Base-by-base conservation (phyloP, 208 protist species). In the Acanthamoeba healyi region DNA sequence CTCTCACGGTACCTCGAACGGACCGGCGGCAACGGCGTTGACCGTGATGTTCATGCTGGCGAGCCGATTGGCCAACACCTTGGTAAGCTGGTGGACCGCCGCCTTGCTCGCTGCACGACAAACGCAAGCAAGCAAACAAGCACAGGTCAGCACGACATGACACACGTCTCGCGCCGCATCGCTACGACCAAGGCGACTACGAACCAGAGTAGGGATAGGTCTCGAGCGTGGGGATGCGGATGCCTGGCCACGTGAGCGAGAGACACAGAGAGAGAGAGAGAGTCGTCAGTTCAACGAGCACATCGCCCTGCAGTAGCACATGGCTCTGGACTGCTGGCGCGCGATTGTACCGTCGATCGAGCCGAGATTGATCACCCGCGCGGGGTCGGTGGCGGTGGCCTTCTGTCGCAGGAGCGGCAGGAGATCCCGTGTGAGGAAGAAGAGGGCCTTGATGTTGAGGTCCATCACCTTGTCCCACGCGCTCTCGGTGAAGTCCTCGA, bases 381-480 rank as follows among this genome's bases (percentile, higher is more conserved):
- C 29, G 38, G 95, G 92, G 54, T 91, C 38, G 6, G 67, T 40
- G 6, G 42, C 22, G 1, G 93, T 91, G 44, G 93, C 92, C 29
- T 63, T 70, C 24, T 54, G 65, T 32, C 34, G 56, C 14, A 96
- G 49, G 6, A 95, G 79, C 61, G 95, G 93, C 40, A 95, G 40
- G 40, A 49, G 49, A 32, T 58, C 51, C 9, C 90, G 63, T 14
- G 92, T 96, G 15, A 94, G n/a, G 86, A 92, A 81, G 51, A 96
- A 96, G 32, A 96, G 58, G 26, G 93, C 92, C 77, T 94, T 92
- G 29, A 90, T 15, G 81, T 90, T 90, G 81, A 92, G 67, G 40
- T 63, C 65, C 17, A 96, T 70, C 29, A 96, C 93, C 51, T 96
- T 96, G 89, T 96, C 95, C 91, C 91, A 96, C n/a, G 84, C 95